These are phyloP conservation scores for Trichoderma sp. DNA, from an alignment of 2,329 filamentous ascomycete species.

Conservation along the genomic window DNA sequence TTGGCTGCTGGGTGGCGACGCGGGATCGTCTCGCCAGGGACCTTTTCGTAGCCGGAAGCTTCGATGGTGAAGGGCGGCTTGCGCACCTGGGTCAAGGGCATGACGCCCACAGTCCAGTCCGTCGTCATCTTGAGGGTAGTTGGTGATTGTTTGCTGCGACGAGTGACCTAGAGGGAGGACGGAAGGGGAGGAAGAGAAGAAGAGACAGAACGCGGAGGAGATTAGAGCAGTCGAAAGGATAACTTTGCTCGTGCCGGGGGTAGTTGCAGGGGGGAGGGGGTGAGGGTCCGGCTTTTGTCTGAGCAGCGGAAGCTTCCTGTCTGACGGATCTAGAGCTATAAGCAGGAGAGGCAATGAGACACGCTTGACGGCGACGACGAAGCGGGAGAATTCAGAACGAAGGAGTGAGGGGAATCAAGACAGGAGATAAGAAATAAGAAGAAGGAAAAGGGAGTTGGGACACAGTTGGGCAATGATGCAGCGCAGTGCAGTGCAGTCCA, in stretches of 20 bases:
- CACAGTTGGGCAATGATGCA: neutral
- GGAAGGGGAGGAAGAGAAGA: neutral
- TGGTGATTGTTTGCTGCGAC: neutral
- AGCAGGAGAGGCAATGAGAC: neutral
- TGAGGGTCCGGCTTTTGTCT: constrained; percentile 4
- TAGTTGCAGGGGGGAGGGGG: constrained; percentile 2
- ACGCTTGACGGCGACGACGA: neutral
- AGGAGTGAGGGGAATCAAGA: neutral
- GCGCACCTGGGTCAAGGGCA: constrained; percentile 59
- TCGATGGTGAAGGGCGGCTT: constrained; percentile 75
- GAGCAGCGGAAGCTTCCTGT: neutral
- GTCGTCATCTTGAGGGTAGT: constrained; percentile 10
- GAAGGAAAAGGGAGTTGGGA: neutral
- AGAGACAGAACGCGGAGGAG: neutral
- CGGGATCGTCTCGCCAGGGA: constrained; percentile 80
- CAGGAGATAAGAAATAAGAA: neutral
- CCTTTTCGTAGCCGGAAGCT: constrained; percentile 62
- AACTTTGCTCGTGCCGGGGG: constrained; percentile 6
- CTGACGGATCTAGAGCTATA: neutral
- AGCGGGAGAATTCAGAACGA: neutral
- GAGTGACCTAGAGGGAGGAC: neutral
- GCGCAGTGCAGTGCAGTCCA: neutral
- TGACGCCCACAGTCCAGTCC: constrained; percentile 43
- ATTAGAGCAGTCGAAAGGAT: neutral
- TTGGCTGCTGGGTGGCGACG: constrained; percentile 71